Percentiles rank a stretch among this genome's conserved stretches.
Evolutionary conservation across 1,284 basidiomycete species (phyloP).

Genomic region (Bondarzewia mesenterica): DNA sequence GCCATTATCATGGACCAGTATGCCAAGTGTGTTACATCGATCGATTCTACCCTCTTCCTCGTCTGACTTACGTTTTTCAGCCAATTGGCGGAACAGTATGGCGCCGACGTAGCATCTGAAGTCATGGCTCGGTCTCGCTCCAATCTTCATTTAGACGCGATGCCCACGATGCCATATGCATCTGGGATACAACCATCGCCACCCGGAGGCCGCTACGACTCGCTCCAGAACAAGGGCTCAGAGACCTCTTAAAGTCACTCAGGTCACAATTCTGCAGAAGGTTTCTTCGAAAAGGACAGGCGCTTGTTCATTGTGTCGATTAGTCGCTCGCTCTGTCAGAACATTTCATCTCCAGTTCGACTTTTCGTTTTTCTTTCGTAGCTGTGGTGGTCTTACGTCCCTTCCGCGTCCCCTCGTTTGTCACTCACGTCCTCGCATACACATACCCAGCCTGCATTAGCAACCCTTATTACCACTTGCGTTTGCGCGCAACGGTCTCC

Average conservation of each 20-base stretch:
- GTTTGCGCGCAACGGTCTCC: not conserved
- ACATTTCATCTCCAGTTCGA: not conserved
- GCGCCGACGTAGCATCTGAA: constrained; percentile 32
- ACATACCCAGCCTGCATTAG: not conserved
- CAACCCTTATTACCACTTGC: not conserved
- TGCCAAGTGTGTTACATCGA: constrained; percentile 34
- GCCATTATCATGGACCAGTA: constrained; percentile 59
- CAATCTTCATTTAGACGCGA: constrained; percentile 8
- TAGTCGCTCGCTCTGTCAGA: not conserved
- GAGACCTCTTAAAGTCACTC: no score
- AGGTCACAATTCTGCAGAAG: no score
- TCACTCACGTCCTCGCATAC: not conserved
- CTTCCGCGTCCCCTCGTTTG: not conserved
- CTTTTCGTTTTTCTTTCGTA: not conserved
- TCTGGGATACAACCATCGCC: not conserved
- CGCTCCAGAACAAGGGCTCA: no score
- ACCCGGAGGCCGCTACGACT: not conserved
- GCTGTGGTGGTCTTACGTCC: not conserved
- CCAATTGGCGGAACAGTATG: constrained; percentile 38
- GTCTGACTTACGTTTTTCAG: constrained; percentile 15
- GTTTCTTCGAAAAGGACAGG: not conserved
- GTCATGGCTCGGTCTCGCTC: constrained; percentile 31
- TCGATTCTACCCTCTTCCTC: not conserved
- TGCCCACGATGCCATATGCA: not conserved
- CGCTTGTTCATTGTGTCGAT: not conserved